These are phyloP conservation scores for Leishmania gerbilli DNA, from an alignment of 208 protist species.

Conservation along the genomic window DNA sequence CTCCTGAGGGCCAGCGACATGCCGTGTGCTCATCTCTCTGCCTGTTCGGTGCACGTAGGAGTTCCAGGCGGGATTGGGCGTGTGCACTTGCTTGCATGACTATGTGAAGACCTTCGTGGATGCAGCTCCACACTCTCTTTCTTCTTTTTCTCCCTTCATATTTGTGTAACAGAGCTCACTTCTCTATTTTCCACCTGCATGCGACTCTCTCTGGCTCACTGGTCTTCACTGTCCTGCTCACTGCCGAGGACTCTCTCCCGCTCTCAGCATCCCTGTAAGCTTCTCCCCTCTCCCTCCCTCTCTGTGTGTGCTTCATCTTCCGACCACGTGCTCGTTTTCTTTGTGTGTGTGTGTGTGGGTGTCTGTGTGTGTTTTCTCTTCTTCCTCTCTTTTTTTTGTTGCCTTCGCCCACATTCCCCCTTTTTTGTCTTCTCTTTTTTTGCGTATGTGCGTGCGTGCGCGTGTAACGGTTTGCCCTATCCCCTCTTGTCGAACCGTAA, in stretches of 20 bases:
- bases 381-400: background rate
- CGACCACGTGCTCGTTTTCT: background rate
- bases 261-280: background rate
- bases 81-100: background rate
- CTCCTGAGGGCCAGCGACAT: background rate
- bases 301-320: background rate
- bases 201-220: background rate
- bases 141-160: background rate
- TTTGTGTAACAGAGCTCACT: background rate
- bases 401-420: background rate
- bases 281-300: conserved; percentile 15
- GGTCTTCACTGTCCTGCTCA: background rate
- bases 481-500: background rate
- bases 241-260: conserved; percentile 6
- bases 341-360: background rate
- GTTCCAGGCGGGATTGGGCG: background rate
- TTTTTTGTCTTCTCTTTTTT: background rate
- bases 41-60: background rate
- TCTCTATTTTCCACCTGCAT: background rate
- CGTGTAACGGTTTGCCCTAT: background rate
- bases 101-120: background rate
- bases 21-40: background rate
- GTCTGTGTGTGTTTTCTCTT: conserved; percentile 3
- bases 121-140: background rate
- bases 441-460: background rate